A percentile compares a stretch with the other conserved stretches of the same genome.
phyloP scores from a whole-genome alignment of 768 basidiomycete species.

The Boletus speciosus region DNA sequence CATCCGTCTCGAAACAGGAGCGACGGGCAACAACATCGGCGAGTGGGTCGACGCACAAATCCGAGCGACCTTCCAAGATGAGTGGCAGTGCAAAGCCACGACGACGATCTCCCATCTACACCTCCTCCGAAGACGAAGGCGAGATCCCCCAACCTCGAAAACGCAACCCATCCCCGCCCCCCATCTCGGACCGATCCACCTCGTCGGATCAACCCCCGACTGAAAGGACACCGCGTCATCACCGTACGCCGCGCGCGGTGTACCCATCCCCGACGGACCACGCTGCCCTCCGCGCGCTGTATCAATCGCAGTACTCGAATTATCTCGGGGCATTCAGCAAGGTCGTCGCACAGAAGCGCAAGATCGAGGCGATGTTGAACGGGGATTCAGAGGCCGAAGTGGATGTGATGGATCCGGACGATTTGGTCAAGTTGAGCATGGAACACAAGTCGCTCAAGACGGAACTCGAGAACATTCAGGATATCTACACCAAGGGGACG shows the following conservation, averaged over 20 bases:
- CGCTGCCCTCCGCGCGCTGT: slow-evolving; percentile 49
- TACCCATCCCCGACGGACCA: slow-evolving; percentile 45
- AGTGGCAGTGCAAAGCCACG: slow-evolving; percentile 35
- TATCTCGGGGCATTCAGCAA: slow-evolving; percentile 48
- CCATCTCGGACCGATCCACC: slow-evolving; percentile 22
- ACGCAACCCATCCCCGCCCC: slow-evolving; percentile 27
- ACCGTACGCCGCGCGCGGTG: slow-evolving; percentile 31
- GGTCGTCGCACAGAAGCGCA: slow-evolving; percentile 47
- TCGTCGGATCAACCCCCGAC: slow-evolving; percentile 17
- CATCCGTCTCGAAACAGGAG: slow-evolving; percentile 12
- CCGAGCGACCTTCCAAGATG: slow-evolving; percentile 20
- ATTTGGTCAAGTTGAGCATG: slow-evolving; percentile 41
- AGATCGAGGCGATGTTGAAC: slow-evolving; percentile 50
- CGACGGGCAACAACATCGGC: slow-evolving; percentile 5
- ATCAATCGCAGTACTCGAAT: slow-evolving; percentile 47
- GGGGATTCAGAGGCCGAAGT: slow-evolving; percentile 54
- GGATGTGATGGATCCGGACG: slow-evolving; percentile 53
- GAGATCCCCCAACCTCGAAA: slow-evolving; percentile 33
- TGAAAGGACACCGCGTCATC: slow-evolving; percentile 18
- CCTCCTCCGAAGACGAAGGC: slow-evolving; percentile 63
- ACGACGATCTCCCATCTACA: slow-evolving; percentile 60
- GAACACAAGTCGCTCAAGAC: slow-evolving; percentile 46
- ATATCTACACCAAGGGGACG: slow-evolving; percentile 32
- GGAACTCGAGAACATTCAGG: slow-evolving; percentile 52
- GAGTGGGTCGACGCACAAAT: slow-evolving; percentile 8